Evolutionary conservation across 148 eudicot species (phyloP).

Genomic region (Oxyria digyna): DNA sequence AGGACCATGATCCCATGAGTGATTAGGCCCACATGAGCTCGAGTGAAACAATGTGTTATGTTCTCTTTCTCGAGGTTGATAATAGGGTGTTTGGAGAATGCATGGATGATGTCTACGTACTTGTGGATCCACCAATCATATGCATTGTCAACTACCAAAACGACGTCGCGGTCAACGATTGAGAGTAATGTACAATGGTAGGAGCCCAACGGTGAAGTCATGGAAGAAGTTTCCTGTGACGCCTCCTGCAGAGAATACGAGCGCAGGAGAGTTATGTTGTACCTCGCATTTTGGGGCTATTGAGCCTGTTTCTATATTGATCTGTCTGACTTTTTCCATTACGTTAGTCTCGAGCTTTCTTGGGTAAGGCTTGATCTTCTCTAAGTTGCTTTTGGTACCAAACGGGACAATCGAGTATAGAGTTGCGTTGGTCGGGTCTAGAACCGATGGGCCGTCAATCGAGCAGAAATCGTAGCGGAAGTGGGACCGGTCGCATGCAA

Average conservation of each 20-base stretch:
- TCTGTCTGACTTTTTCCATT: conserved; percentile 17
- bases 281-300: conserved; percentile 19
- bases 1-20: conserved; percentile 30
- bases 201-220: conserved; percentile 31
- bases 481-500: conserved; percentile 42
- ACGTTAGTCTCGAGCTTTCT: conserved; percentile 24
- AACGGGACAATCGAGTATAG: conserved; percentile 16
- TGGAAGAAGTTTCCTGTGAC: conserved; percentile 40
- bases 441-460: conserved; percentile 25
- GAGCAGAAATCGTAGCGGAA: conserved; percentile 33
- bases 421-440: conserved; percentile 28
- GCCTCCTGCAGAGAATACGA: conserved; percentile 31
- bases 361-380: conserved; percentile 39
- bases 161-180: conserved; percentile 16
- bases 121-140: conserved; percentile 29
- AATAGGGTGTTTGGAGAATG: conserved; percentile 20
- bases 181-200: conserved; percentile 34
- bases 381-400: conserved; percentile 3
- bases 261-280: conserved; percentile 19
- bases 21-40: conserved; percentile 26
- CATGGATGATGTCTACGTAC: conserved; percentile 18
- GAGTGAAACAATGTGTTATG: conserved; percentile 21
- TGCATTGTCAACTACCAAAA: conserved; percentile 16
- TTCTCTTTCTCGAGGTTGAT: conserved; percentile 18
- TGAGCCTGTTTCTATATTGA: conserved; percentile 23